Percentiles rank a stretch among this genome's conserved stretches.
phyloP scores from a whole-genome alignment of 495 filamentous ascomycete genomes.

The Penicillium coprophilum region DNA sequence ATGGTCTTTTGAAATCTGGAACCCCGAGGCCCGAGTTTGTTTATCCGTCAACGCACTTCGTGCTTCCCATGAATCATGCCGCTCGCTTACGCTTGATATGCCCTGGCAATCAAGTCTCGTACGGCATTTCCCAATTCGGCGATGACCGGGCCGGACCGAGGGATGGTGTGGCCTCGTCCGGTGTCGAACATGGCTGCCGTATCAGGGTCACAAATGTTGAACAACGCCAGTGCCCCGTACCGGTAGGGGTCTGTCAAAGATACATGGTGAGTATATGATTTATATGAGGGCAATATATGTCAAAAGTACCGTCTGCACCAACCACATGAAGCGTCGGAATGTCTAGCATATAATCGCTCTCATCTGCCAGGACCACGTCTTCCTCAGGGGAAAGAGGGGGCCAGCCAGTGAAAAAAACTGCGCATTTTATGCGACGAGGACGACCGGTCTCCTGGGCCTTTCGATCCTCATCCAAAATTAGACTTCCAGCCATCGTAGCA shows the following conservation, averaged over 20 bases:
- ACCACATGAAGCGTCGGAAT: constrained; percentile 57
- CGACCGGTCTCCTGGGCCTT: constrained; percentile 37
- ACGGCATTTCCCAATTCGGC: constrained; percentile 28
- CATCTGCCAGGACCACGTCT: constrained; percentile 47
- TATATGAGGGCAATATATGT: background rate
- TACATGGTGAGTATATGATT: background rate
- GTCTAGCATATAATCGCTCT: constrained; percentile 45
- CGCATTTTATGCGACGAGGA: constrained; percentile 51
- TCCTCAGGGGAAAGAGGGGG: constrained; percentile 50
- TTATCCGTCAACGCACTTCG: background rate
- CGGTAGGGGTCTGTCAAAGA: constrained; percentile 48
- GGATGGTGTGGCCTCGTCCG: constrained; percentile 56
- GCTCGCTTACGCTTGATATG: background rate
- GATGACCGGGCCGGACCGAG: constrained; percentile 43
- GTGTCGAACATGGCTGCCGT: constrained; percentile 54
- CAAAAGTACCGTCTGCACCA: constrained; percentile 44
- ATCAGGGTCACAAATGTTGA: constrained; percentile 54
- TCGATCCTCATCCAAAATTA: constrained; percentile 48
- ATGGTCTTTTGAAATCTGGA: background rate
- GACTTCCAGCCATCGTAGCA: constrained; percentile 54
- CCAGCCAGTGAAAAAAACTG: constrained; percentile 56
- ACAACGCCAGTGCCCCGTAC: constrained; percentile 52
- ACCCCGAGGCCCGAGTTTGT: background rate
- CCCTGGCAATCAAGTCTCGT: constrained; percentile 23
- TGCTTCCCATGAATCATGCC: constrained; percentile 4